A percentile compares a stretch with the other conserved stretches of the same genome.
Evolutionary conservation across 345 rosid genomes (phyloP).

Genomic region (Linum usitatissimum): DNA sequence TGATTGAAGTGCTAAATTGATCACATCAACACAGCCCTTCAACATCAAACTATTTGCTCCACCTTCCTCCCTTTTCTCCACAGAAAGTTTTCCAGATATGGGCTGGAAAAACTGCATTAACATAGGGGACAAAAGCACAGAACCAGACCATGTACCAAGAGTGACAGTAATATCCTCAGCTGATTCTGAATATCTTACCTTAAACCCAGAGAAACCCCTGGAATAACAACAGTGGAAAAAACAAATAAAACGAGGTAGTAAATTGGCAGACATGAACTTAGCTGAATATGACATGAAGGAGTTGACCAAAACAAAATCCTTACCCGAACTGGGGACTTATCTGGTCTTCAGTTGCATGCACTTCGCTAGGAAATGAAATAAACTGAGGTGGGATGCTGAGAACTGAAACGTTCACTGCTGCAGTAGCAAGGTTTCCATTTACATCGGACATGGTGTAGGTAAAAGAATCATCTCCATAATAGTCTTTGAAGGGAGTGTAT

Average conservation of each 20-base stretch:
- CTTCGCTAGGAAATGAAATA: conserved; percentile 43
- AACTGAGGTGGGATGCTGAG: conserved; percentile 82
- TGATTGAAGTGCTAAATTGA: conserved; percentile 61
- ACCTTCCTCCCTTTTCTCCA: conserved; percentile 29
- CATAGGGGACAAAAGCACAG: conserved; percentile 48
- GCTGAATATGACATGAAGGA: neutral
- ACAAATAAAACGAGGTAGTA: conserved; percentile 1
- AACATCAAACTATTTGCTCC: conserved; percentile 37
- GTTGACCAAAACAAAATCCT: neutral
- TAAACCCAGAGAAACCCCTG: conserved; percentile 69
- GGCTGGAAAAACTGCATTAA: conserved; percentile 61
- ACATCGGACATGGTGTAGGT: conserved; percentile 52
- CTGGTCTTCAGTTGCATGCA: conserved; percentile 71
- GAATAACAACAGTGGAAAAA: neutral
- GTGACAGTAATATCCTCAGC: conserved; percentile 58
- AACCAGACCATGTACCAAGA: conserved; percentile 49
- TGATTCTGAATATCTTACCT: conserved; percentile 55
- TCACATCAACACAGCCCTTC: conserved; percentile 50
- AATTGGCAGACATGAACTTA: neutral
- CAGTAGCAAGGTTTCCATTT: conserved; percentile 55
- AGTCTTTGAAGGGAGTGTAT: conserved; percentile 70
- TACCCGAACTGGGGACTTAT: conserved; percentile 68
- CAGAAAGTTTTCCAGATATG: conserved; percentile 36
- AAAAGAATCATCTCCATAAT: conserved; percentile 65
- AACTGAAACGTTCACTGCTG: conserved; percentile 43